A percentile compares a stretch with the other conserved stretches of the same genome.
Evolutionary conservation across 352 stramenopile genomes (phyloP).

Genomic region (Thalassiosira mediterranea): DNA sequence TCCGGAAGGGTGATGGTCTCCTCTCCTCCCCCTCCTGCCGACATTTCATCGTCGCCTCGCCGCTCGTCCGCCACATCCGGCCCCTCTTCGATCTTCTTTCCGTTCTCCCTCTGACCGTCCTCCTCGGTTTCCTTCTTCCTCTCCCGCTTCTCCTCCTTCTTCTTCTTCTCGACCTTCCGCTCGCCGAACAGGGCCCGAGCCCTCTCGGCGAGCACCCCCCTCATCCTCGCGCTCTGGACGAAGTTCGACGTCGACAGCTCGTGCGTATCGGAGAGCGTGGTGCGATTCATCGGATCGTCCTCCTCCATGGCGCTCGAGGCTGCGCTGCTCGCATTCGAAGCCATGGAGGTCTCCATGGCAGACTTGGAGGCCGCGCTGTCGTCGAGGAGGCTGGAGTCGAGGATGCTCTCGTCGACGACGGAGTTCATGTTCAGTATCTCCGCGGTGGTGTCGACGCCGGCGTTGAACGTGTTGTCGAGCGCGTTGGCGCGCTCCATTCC

Average conservation of each 20-base stretch:
- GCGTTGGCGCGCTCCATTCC: neutral
- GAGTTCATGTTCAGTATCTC: slow-evolving; percentile 27
- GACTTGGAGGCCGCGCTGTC: slow-evolving; percentile 14
- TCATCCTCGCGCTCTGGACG: slow-evolving; percentile 32
- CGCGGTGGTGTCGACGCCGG: slow-evolving; percentile 25
- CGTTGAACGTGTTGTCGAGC: slow-evolving; percentile 22
- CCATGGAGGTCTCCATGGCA: slow-evolving; percentile 5
- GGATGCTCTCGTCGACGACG: neutral
- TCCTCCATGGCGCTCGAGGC: neutral
- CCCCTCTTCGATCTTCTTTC: too few relatives aligned
- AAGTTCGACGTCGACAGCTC: slow-evolving; percentile 74
- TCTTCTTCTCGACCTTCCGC: neutral
- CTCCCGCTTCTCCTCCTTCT: neutral
- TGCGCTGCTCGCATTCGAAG: neutral
- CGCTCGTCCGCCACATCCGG: neutral
- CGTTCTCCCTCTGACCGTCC: too few relatives aligned
- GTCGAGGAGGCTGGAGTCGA: slow-evolving; percentile 2
- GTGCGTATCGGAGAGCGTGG: slow-evolving; percentile 68
- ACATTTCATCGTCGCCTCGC: neutral
- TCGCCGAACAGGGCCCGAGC: slow-evolving; percentile 8
- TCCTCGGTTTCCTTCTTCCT: neutral
- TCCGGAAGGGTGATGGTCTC: slow-evolving; percentile 23
- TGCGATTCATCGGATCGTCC: slow-evolving; percentile 63
- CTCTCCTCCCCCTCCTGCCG: neutral
- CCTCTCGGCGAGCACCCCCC: slow-evolving; percentile 25